These are phyloP conservation scores for Pistacia vera DNA, from an alignment of 345 rosid species.

Conservation along the genomic window DNA sequence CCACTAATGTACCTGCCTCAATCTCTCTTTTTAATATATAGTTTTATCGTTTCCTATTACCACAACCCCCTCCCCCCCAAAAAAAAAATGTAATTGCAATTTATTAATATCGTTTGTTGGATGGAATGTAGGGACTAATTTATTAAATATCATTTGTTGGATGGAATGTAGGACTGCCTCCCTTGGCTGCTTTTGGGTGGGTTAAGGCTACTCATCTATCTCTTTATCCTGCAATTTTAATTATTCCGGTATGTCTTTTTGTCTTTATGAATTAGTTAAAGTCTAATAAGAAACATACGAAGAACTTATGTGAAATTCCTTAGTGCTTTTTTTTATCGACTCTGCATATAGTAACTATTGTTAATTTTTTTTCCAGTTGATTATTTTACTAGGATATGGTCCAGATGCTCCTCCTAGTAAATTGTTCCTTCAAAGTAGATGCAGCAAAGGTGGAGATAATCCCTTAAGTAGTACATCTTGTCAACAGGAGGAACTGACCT, in stretches of 20 bases:
- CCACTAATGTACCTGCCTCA: too few relatives aligned
- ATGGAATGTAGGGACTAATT: slow-evolving; percentile 58
- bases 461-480: slow-evolving; percentile 25
- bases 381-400: slow-evolving; percentile 75
- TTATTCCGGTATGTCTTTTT: slow-evolving; percentile 64
- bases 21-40: too few relatives aligned
- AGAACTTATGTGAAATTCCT: neutral
- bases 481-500: slow-evolving; percentile 31
- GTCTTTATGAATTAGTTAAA: neutral
- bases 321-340: neutral
- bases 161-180: slow-evolving; percentile 62
- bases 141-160: slow-evolving; percentile 10
- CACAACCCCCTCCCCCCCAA: too few relatives aligned
- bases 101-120: slow-evolving; percentile 11
- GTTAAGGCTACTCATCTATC: slow-evolving; percentile 90
- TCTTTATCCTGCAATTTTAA: slow-evolving; percentile 74
- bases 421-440: slow-evolving; percentile 47
- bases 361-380: slow-evolving; percentile 52
- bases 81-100: slow-evolving; percentile 16
- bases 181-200: slow-evolving; percentile 94
- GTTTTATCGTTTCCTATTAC: too few relatives aligned
- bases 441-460: slow-evolving; percentile 29
- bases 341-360: neutral
- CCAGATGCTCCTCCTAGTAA: slow-evolving; percentile 85
- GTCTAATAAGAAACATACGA: slow-evolving; percentile 5